A percentile compares a stretch with the other conserved stretches of the same genome.
These are phyloP conservation scores for Mycena chlorophos DNA, from an alignment of 768 basidiomycete species.

Conservation along the genomic window DNA sequence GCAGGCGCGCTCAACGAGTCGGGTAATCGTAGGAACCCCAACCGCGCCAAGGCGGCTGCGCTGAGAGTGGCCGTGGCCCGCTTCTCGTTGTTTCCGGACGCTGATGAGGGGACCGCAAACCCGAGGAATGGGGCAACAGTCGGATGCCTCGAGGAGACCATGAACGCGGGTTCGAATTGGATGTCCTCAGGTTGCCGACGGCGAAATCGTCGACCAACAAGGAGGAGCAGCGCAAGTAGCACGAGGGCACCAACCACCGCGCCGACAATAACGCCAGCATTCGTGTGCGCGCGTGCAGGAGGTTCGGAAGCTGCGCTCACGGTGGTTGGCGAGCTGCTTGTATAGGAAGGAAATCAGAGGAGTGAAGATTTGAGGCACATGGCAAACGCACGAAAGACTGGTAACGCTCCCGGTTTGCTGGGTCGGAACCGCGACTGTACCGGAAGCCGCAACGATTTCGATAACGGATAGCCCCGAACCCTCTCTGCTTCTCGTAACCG, in stretches of 20 bases:
- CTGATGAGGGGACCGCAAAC: neutral
- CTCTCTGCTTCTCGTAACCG: neutral
- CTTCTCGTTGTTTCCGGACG: neutral
- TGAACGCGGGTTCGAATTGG: neutral
- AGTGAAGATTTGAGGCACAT: too few relatives aligned
- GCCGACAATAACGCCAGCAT: neutral
- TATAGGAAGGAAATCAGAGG: too few relatives aligned
- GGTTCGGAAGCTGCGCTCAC: too few relatives aligned
- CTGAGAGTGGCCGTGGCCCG: too few relatives aligned
- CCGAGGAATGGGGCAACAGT: slow-evolving; percentile 7
- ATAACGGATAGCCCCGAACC: too few relatives aligned
- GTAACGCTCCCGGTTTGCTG: too few relatives aligned
- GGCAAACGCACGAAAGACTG: too few relatives aligned
- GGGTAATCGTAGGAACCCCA: neutral
- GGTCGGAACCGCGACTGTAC: too few relatives aligned
- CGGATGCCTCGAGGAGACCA: neutral
- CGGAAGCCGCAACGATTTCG: too few relatives aligned
- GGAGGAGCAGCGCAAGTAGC: neutral
- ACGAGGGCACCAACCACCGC: slow-evolving; percentile 1
- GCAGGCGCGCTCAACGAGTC: neutral
- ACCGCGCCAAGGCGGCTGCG: too few relatives aligned
- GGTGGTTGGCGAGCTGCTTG: too few relatives aligned
- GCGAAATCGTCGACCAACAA: neutral
- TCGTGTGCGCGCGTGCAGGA: too few relatives aligned
- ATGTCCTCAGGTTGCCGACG: neutral